Evolutionary conservation across 2,329 filamentous ascomycete species (phyloP).

Genomic region (Xylariales sp.): DNA sequence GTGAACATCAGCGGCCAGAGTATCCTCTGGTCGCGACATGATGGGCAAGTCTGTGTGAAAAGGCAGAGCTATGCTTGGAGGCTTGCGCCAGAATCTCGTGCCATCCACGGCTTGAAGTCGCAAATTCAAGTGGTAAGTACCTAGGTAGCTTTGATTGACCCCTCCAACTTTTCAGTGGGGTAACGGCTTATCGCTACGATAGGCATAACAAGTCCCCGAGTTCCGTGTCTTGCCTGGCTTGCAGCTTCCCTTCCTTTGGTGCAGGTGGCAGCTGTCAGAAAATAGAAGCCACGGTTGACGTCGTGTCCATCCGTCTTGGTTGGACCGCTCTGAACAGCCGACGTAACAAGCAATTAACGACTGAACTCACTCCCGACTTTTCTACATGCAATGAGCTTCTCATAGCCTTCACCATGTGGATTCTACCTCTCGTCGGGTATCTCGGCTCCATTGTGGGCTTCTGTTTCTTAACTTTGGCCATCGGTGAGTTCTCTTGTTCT

Average conservation of each 20-base stretch:
- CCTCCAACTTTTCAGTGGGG: constrained; percentile 9
- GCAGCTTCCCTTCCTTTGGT: not conserved
- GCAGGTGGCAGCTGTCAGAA: too few species aligned
- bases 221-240: not conserved
- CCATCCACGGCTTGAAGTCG: too few species aligned
- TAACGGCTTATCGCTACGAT: not conserved
- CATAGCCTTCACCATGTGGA: constrained; percentile 67
- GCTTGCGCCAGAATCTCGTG: too few species aligned
- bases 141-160: constrained; percentile 1
- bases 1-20: constrained; percentile 92
- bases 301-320: not conserved
- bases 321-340: too few species aligned
- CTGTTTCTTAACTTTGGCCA: constrained; percentile 88
- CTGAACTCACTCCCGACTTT: too few species aligned
- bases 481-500: constrained; percentile 51
- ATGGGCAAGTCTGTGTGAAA: constrained; percentile 34
- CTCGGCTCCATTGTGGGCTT: constrained; percentile 84
- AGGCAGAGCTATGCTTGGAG: too few species aligned
- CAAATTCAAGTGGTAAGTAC: not conserved
- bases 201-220: constrained; percentile 3
- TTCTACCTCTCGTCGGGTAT: constrained; percentile 88
- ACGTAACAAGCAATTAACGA: too few species aligned
- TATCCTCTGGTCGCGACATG: constrained; percentile 98
- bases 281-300: constrained; percentile 4
- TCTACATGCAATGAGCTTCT: not conserved